Evolutionary conservation across 1,284 basidiomycete genomes (phyloP).

Genomic region (Marasmius fiardii): DNA sequence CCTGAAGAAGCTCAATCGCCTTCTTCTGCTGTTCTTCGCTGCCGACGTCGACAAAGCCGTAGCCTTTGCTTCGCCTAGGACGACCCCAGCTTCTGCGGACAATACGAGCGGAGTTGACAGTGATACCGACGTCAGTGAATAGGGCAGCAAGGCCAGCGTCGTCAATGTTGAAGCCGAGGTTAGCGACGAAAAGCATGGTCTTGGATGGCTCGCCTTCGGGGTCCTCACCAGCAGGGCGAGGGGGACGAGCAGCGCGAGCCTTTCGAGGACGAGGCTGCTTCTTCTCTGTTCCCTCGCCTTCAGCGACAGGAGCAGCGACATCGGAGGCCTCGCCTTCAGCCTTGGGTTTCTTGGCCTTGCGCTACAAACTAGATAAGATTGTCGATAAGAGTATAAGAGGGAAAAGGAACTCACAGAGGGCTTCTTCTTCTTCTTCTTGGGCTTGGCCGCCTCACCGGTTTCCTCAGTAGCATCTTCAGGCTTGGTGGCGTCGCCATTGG

Average conservation of each 20-base stretch:
- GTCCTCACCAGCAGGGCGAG: conserved; percentile 70
- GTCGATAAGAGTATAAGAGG: conserved; percentile 11
- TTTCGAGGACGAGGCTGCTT: conserved; percentile 61
- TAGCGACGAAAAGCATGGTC: conserved; percentile 90
- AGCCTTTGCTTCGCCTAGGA: conserved; percentile 85
- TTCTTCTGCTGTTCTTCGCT: conserved; percentile 81
- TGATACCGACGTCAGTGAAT: conserved; percentile 82
- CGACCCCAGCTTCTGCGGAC: conserved; percentile 80
- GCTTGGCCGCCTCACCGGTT: conserved; percentile 59
- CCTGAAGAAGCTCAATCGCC: conserved; percentile 78
- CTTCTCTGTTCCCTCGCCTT: conserved; percentile 19
- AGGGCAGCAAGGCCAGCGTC: conserved; percentile 73
- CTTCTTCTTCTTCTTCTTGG: conserved; percentile 83
- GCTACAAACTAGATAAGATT: conserved; percentile 33
- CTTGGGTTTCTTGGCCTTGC: conserved; percentile 52
- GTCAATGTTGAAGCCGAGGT: conserved; percentile 89
- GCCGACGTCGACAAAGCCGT: conserved; percentile 91
- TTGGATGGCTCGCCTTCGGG: conserved; percentile 79
- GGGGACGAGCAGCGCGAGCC: conserved; percentile 51
- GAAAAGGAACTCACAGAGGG: conserved; percentile 41
- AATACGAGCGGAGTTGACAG: conserved; percentile 80
- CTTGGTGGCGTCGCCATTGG: conserved; percentile 67
- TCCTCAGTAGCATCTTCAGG: conserved; percentile 43
- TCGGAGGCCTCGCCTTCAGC: conserved; percentile 37
- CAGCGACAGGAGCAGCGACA: conserved; percentile 22